Evolutionary conservation across 2,329 filamentous ascomycete genomes (phyloP), one percentile per base, ranked within the genome.

Genomic region (Monosporascus ibericus): DNA sequence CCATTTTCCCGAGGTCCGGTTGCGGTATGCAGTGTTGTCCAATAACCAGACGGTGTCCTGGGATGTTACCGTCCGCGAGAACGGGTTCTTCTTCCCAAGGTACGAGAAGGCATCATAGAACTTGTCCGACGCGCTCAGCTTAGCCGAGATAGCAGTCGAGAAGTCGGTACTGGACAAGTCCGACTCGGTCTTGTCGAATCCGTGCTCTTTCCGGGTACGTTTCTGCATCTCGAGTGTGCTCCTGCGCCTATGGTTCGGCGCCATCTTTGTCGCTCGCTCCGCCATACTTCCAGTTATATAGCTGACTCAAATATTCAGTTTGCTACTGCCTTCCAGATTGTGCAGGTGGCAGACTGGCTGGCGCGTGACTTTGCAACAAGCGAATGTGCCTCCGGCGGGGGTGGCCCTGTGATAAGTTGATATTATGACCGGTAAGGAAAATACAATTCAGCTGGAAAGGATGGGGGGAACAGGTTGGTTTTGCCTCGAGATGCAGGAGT

Each of bases 1-100:
- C 90, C 91, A 96, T 49, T 65, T 68, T 50, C 71, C 72, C 2
- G 70, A 68, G 53, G 68, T 62, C 18, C 71, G 63, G 46, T 74
- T 70, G 55, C 82, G 81, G 67, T 87, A 92, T 5, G 91, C 92
- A 3, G 88, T 92, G 64, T 94, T 96, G 73, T 97, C 91, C 47
- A 96, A 76, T 7, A 96, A 75, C 92, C 92, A 96, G 40, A 96
- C 84, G 15, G 81, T 83, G 67, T 96, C 87, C 39, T 81, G 72
- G 17, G 77, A 75, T 51, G 83, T 79, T 47, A 90, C 80, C 36
- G 76, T 72, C 46, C 78, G 78, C 1, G 80, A 76, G 14, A 85
- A 72, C 1, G 86, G 85, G 62, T 84, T 86, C 52, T 66, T 66
- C 48, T 68, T 66, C 22, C 77, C 76, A 1, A 85, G 68, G 51